Percentiles rank a stretch among this genome's conserved stretches.
phyloP scores from a whole-genome alignment of 352 stramenopile genomes.

The Phytophthora boehmeriae region DNA sequence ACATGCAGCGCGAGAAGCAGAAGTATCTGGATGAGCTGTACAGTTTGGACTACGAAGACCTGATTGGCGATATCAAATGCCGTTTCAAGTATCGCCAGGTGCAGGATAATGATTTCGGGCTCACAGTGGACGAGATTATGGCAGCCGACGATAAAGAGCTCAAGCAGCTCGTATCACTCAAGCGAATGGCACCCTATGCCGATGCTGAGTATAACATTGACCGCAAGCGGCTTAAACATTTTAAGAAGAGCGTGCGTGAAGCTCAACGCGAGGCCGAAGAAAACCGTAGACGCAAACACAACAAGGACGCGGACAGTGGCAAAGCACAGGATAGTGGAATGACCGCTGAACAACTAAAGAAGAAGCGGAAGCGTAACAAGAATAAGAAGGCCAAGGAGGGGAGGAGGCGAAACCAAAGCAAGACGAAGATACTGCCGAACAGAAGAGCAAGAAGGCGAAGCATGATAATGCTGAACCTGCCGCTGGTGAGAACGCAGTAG shows the following conservation, averaged over 20 bases:
- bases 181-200: constrained; percentile 95
- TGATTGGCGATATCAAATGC: constrained; percentile 97
- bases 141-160: constrained; percentile 96
- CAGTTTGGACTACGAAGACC: constrained; percentile 98
- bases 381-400: constrained; percentile 44
- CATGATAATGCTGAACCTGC: constrained; percentile 12
- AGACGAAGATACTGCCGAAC: constrained; percentile 10
- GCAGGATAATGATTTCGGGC: constrained; percentile 94
- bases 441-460: constrained; percentile 53
- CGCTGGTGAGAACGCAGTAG: constrained; percentile 16
- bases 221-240: constrained; percentile 72
- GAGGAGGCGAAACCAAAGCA: constrained; percentile 23
- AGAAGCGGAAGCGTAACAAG: constrained; percentile 81
- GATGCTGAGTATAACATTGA: constrained; percentile 85
- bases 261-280: constrained; percentile 24
- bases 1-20: constrained; percentile 86
- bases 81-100: constrained; percentile 98
- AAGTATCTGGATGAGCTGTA: constrained; percentile 98
- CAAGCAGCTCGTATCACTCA: constrained; percentile 97
- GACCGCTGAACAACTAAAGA: constrained; percentile 39
- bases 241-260: constrained; percentile 69
- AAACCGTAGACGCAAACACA: constrained; percentile 42
- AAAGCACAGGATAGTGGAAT: constrained; percentile 22
- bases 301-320: constrained; percentile 13
- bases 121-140: constrained; percentile 98